Conservation (phyloP, 305 asterid species). For the Solanum hybrid region DNA sequence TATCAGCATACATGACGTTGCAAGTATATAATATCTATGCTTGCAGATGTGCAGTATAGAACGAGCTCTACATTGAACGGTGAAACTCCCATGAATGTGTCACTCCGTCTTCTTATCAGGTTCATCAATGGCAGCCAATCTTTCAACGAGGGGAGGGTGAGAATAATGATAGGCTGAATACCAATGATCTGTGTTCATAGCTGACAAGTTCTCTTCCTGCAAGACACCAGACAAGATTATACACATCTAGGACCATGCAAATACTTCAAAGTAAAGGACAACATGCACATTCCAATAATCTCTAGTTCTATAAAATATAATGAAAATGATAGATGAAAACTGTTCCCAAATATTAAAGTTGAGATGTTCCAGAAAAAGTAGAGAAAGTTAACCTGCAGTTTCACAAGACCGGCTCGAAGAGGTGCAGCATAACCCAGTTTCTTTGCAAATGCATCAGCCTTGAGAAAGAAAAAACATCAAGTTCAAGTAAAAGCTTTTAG, state of each 20-base stretch:
- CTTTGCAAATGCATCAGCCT: constrained; percentile 98
- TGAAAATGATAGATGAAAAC: background rate
- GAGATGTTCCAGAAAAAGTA: background rate
- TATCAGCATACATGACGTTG: background rate
- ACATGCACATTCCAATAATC: background rate
- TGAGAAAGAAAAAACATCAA: constrained; percentile 3
- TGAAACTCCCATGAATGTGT: background rate
- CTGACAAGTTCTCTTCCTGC: constrained; percentile 90
- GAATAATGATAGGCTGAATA: constrained; percentile 97
- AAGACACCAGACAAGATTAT: constrained; percentile 2
- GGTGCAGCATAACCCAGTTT: constrained; percentile 75
- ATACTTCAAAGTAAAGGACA: background rate
- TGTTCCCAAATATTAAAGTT: background rate
- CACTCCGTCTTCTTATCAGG: constrained; percentile 76
- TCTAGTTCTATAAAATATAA: background rate
- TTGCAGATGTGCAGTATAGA: background rate
- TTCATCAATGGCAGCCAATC: constrained; percentile 79
- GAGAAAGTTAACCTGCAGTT: constrained; percentile 60
- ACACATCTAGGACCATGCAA: background rate
- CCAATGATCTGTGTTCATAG: constrained; percentile 97
- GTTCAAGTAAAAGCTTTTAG: background rate
- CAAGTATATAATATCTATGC: background rate
- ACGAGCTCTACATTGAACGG: background rate
- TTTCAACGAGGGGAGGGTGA: constrained; percentile 97
- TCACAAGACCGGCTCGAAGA: constrained; percentile 92